Evolutionary conservation across 805 yeast genomes (phyloP), one percentile per base, ranked within the genome.

Genomic region (Kluyveromyces starmeri): DNA sequence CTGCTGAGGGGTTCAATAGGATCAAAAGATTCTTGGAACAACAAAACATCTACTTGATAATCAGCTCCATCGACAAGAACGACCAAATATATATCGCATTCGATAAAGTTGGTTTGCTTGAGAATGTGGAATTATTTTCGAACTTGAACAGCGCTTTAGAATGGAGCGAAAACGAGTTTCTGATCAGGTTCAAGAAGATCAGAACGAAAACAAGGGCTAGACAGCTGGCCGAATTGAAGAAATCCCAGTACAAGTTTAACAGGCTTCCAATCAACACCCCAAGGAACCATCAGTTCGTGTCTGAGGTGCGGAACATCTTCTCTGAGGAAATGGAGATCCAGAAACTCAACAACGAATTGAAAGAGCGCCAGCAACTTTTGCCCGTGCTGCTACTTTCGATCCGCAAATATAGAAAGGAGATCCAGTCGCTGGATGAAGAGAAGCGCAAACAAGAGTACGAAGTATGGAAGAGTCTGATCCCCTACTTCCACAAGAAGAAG

Each of bases 101-200:
- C 40, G 67, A 76, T 43, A 94, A 86, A 36, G 94, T 92, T 11
- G 95, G 95, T 1, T 61, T 89, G 14, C 76, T 88, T 70, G 75
- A 68, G 23, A 67, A 50, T 22, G 65, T 62, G 17, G 71, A 67
- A 36, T 66, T 88, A 28, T 89, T 86, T 52, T 72, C 71, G 36
- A 81, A 83, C 35, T 67, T 92, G 47, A 92, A 92, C 52, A 72
- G 81, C 36, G 95, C 95, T 0, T 67, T 92, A 27, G 97, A 92
- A 58, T 89, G 95, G 95, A 85, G 96, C 64, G 98, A 92, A 56
- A 89, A 92, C 59, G 78, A 80, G 47, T 85, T 88, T 46, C 67
- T 92, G 48, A 40, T 43, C 4, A 55, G 61, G 40, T 65, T 62
- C 39, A 61, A 49, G 32, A 48, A 57, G 23, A 42, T 63, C 27